phyloP scores from a whole-genome alignment of 2,329 filamentous ascomycete genomes.

The Chalaropsis thielavioides region DNA sequence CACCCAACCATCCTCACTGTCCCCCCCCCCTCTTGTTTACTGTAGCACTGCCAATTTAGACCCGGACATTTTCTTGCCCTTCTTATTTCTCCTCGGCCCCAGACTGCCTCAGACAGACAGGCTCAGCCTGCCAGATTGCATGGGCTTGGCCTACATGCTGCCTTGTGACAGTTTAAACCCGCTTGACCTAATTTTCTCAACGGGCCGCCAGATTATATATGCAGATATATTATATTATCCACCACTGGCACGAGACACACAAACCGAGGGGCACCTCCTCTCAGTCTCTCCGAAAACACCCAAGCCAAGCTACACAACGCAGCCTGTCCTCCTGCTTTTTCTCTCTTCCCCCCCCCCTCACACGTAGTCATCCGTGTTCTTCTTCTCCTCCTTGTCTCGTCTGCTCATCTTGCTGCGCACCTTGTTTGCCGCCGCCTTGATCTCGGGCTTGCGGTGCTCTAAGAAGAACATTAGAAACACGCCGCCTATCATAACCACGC shows the following conservation, averaged over 20 bases:
- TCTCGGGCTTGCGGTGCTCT: constrained; percentile 19
- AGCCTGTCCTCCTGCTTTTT: neutral
- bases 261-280: too few species aligned
- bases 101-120: too few species aligned
- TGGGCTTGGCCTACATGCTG: neutral
- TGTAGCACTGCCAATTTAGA: neutral
- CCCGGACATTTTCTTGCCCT: neutral
- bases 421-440: constrained; percentile 19
- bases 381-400: constrained; percentile 21
- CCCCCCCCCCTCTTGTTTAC: neutral
- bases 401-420: constrained; percentile 23
- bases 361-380: neutral
- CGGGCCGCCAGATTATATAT: neutral
- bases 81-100: neutral
- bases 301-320: too few species aligned
- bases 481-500: constrained; percentile 29
- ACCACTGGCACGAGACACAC: too few species aligned
- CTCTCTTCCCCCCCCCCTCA: too few species aligned
- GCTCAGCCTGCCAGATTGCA: neutral
- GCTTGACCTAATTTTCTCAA: neutral
- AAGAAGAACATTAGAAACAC: constrained; percentile 21
- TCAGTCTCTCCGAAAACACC: too few species aligned
- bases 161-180: neutral
- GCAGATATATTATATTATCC: too few species aligned
- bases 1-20: neutral